These are phyloP conservation scores for Cylindrotheca fusiformis DNA, from an alignment of 108 stramenopile species.

Conservation along the genomic window DNA sequence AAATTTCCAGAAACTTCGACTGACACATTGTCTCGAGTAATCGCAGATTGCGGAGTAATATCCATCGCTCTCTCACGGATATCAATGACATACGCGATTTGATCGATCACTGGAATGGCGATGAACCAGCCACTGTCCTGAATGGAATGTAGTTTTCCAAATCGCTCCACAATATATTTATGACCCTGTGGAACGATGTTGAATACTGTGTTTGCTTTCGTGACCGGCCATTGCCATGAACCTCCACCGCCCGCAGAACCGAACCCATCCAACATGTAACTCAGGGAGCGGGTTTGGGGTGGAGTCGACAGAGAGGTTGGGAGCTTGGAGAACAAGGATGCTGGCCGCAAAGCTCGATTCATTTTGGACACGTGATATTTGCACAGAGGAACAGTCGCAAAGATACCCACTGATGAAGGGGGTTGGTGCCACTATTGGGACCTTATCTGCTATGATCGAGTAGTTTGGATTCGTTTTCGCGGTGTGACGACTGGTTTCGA, in stretches of 20 bases:
- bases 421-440: too few species aligned
- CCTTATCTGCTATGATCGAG: too few species aligned
- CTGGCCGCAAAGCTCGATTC: slow-evolving; percentile 9
- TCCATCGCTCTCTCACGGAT: slow-evolving; percentile 92
- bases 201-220: slow-evolving; percentile 84
- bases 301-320: too few species aligned
- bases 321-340: too few species aligned
- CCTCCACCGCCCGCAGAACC: slow-evolving; percentile 26
- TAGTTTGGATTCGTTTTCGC: too few species aligned
- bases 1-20: slow-evolving; percentile 98
- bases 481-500: too few species aligned
- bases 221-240: slow-evolving; percentile 74
- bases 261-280: slow-evolving; percentile 29
- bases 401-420: too few species aligned
- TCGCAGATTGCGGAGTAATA: slow-evolving; percentile 91
- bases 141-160: slow-evolving; percentile 87
- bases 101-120: slow-evolving; percentile 91
- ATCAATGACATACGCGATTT: slow-evolving; percentile 93
- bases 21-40: slow-evolving; percentile 96
- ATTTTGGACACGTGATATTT: slow-evolving; percentile 2
- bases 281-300: slow-evolving; percentile 10
- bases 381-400: too few species aligned
- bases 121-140: slow-evolving; percentile 92
- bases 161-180: slow-evolving; percentile 92
- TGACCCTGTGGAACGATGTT: slow-evolving; percentile 93